A percentile compares a stretch with the other conserved stretches of the same genome.
Conservation (phyloP, 768 basidiomycete genomes). For the Clavulina sp. region DNA sequence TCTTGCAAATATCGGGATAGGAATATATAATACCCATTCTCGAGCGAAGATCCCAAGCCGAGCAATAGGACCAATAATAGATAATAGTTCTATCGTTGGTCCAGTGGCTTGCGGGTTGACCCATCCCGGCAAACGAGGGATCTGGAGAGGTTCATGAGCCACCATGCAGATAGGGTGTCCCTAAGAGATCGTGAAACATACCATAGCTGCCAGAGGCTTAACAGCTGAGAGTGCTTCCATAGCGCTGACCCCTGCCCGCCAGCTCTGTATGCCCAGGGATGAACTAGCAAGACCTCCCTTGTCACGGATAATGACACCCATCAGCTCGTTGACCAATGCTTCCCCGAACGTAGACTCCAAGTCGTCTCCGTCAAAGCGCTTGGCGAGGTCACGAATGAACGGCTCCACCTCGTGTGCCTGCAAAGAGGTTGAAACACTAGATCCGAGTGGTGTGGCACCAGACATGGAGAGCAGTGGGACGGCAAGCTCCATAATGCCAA, state of each 20-base stretch:
- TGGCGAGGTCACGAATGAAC: slow-evolving; percentile 70
- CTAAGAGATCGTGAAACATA: slow-evolving; percentile 11
- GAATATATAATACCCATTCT: slow-evolving; percentile 50
- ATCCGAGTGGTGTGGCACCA: slow-evolving; percentile 44
- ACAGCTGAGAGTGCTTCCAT: slow-evolving; percentile 63
- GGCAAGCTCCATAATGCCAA: slow-evolving; percentile 70
- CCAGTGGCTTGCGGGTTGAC: slow-evolving; percentile 43
- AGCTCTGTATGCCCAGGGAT: slow-evolving; percentile 18
- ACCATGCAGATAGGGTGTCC: not conserved
- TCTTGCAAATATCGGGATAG: not conserved
- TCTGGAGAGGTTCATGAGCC: slow-evolving; percentile 13
- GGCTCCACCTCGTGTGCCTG: slow-evolving; percentile 50
- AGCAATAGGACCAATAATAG: slow-evolving; percentile 59
- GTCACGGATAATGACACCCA: slow-evolving; percentile 4
- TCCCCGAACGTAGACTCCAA: slow-evolving; percentile 65
- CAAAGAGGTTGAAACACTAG: slow-evolving; percentile 33
- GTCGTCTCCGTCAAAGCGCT: slow-evolving; percentile 67
- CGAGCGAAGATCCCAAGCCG: slow-evolving; percentile 72
- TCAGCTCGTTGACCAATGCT: slow-evolving; percentile 26
- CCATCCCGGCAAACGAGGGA: slow-evolving; percentile 60
- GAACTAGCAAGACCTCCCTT: slow-evolving; percentile 4
- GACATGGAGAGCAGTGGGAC: slow-evolving; percentile 60
- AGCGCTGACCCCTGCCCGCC: slow-evolving; percentile 75
- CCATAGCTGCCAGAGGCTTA: slow-evolving; percentile 67
- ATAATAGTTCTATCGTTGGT: slow-evolving; percentile 35